Conservation (phyloP, 352 stramenopile species). For the Pythium sukuiense region DNA sequence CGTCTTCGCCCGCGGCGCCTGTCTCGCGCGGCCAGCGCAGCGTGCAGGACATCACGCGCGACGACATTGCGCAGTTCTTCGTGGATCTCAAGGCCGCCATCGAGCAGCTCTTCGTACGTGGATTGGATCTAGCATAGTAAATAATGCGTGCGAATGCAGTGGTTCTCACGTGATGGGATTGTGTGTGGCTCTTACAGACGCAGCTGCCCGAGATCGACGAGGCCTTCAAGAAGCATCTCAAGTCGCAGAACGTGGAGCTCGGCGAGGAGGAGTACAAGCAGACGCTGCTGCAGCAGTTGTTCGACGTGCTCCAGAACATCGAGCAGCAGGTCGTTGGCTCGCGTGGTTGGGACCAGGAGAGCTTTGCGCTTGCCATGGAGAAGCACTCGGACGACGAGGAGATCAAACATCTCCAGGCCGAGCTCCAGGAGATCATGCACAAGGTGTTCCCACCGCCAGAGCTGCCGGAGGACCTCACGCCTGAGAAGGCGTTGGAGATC, state of each 20-base stretch:
- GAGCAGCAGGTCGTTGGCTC: slow-evolving; percentile 63
- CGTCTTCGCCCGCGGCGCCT: slow-evolving; percentile 30
- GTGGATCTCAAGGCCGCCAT: slow-evolving; percentile 63
- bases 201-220: slow-evolving; percentile 70
- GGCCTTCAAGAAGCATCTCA: slow-evolving; percentile 60
- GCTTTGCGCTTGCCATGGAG: slow-evolving; percentile 59
- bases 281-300: slow-evolving; percentile 69
- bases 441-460: slow-evolving; percentile 67
- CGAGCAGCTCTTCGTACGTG: slow-evolving; percentile 67
- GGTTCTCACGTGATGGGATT: not conserved
- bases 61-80: slow-evolving; percentile 71
- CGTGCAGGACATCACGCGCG: slow-evolving; percentile 60
- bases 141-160: not conserved
- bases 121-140: not conserved
- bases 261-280: slow-evolving; percentile 77
- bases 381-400: slow-evolving; percentile 62
- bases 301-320: slow-evolving; percentile 68
- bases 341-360: slow-evolving; percentile 62
- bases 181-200: slow-evolving; percentile 33
- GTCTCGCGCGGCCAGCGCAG: not conserved
- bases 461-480: slow-evolving; percentile 65
- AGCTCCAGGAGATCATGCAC: slow-evolving; percentile 72
- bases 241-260: slow-evolving; percentile 65
- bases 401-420: slow-evolving; percentile 58
- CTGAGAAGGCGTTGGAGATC: slow-evolving; percentile 70